phyloP scores from a whole-genome alignment of 306 rosid species.

The Leucaena leucocephala region DNA sequence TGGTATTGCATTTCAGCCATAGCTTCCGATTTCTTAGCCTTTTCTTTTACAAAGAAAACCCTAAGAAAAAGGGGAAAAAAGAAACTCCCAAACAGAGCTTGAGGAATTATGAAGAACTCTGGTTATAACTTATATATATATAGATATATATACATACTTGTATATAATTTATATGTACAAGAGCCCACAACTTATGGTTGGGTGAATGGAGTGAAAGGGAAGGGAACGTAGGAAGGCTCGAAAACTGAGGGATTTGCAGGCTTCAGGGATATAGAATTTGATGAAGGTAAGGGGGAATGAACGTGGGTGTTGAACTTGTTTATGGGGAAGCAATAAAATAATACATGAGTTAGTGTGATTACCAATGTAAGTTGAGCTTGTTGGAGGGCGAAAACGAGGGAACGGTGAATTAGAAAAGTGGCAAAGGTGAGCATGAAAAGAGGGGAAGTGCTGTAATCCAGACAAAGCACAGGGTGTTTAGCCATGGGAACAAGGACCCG shows the following conservation, averaged over 20 bases:
- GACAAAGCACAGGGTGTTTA: constrained; percentile 59
- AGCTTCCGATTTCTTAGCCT: constrained; percentile 3
- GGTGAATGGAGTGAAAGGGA: constrained; percentile 41
- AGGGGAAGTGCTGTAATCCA: constrained; percentile 55
- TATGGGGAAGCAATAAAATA: constrained; percentile 34
- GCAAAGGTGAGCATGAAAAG: constrained; percentile 71
- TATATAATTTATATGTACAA: not conserved
- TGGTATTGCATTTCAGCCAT: constrained; percentile 48
- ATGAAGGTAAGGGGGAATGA: constrained; percentile 60
- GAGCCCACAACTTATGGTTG: constrained; percentile 29
- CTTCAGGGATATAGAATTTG: constrained; percentile 34
- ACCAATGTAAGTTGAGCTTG: constrained; percentile 32
- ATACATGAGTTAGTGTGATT: constrained; percentile 25
- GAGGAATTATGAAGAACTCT: constrained; percentile 18
- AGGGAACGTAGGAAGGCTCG: constrained; percentile 71
- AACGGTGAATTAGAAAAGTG: constrained; percentile 49
- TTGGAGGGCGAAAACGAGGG: constrained; percentile 35
- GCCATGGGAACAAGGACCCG: constrained; percentile 63
- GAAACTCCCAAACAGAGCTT: constrained; percentile 29
- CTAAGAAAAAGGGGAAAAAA: not conserved
- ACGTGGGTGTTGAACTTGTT: constrained; percentile 44
- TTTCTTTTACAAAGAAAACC: not conserved
- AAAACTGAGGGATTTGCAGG: constrained; percentile 72
- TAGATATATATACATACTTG: not conserved
- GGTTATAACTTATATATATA: constrained; percentile 21